Evolutionary conservation across 371 early-diverging fungal species (phyloP), one percentile per base, ranked within the genome.

Genomic region (Actinomortierella ambigua): DNA sequence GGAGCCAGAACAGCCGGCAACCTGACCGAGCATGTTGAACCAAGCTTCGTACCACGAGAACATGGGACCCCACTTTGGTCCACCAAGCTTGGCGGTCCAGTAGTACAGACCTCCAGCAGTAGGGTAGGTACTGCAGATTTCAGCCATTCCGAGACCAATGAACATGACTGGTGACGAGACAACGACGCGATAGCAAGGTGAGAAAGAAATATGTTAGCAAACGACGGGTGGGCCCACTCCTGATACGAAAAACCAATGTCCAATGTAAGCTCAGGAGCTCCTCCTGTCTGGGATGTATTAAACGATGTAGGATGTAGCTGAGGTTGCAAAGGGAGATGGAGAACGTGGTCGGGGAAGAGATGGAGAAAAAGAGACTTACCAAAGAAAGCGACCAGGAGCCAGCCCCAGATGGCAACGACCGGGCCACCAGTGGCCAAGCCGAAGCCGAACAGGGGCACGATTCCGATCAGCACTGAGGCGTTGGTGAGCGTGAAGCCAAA

Each of bases 81-180:
- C 69, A 22, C 69, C 69, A 55, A 75, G 62, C 53, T 64, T 69
- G n/a, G 82, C 82, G 18, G 86, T 78, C 83, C 84, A 88, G 77
- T 79, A 89, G 67, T 90, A 88, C 40, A 88, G 77, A 8, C 87
- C 87, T 50, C 91, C 90, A 7, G 88, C 83, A 26, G 88, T 88
- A n/a, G 90, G 90, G 70, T 80, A 90, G 15, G 90, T 84, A 53
- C 82, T 82, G 69, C 89, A 89, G 59, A 91, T 91, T 73, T 91
- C 91, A 18, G 90, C 91, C 78, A 91, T 76, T 2, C 85, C 81
- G 50, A 87, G 68, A 26, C 86, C 90, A 27, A 90, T 83, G 17
- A 82, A 65, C 75, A 86, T 81, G 4, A 87, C 85, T 56, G 88
- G 84, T 49, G 76, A 58, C 7, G 4, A 11, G 34, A 11, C 11